These are phyloP conservation scores for Mortierella sp. DNA, from an alignment of 371 early-diverging fungal species.

Conservation along the genomic window DNA sequence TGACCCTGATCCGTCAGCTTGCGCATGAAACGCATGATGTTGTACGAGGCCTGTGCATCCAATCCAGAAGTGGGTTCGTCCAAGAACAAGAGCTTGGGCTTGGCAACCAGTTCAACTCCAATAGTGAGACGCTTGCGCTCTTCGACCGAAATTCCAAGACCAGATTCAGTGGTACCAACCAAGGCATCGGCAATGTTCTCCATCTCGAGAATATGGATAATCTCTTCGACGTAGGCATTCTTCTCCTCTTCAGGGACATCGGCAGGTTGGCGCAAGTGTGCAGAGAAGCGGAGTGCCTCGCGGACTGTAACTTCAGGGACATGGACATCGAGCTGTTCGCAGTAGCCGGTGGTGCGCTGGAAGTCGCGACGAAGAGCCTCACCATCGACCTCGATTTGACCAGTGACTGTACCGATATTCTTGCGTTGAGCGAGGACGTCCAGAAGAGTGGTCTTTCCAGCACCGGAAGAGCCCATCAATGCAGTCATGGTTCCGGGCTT, in stretches of 20 bases:
- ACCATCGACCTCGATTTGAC: conserved; percentile 59
- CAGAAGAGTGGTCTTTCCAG: conserved; percentile 90
- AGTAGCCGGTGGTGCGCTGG: conserved; percentile 81
- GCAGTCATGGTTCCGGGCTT: conserved; percentile 80
- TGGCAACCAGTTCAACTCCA: conserved; percentile 78
- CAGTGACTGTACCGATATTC: conserved; percentile 78
- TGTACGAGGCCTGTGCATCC: conserved; percentile 73
- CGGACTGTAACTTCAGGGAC: conserved; percentile 70
- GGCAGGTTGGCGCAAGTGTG: conserved; percentile 73
- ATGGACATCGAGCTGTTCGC: conserved; percentile 87
- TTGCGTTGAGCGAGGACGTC: conserved; percentile 85
- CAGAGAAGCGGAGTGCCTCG: conserved; percentile 76
- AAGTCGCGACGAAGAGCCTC: conserved; percentile 62
- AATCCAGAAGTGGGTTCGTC: conserved; percentile 90
- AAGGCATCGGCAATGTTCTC: conserved; percentile 68
- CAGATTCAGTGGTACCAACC: conserved; percentile 63
- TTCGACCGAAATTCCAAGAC: conserved; percentile 64
- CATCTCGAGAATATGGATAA: conserved; percentile 74
- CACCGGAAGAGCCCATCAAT: conserved; percentile 86
- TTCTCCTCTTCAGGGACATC: conserved; percentile 70
- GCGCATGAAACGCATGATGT: conserved; percentile 78
- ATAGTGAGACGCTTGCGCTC: conserved; percentile 70
- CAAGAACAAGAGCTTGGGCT: conserved; percentile 81
- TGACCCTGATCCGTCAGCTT: conserved; percentile 76
- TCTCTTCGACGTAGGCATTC: conserved; percentile 74